Base-by-base conservation (phyloP, 345 rosid genomes). In the Gossypium herbaceum region DNA sequence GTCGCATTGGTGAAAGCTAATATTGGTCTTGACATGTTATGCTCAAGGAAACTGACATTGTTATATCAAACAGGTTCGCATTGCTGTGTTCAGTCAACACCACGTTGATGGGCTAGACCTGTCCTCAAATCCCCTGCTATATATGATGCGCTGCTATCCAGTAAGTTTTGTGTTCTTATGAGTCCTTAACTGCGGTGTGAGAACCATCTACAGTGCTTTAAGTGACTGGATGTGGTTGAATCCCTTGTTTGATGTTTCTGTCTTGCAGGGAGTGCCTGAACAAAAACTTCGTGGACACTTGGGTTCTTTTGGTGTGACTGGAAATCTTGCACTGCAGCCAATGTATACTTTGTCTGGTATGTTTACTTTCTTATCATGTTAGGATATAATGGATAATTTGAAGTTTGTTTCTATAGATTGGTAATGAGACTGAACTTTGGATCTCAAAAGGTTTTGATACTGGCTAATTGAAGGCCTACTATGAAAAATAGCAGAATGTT, bases 71-170 rank as follows among this genome's bases (percentile, higher is more conserved):
- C 90, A 95, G 99, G 99, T 95, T 77, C 91, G 99, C 50, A 89
- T 95, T 76, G 99, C 99, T 77, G 99, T 95, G 77, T 95, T 95
- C 73, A 95, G 91, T 82, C 99, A 95, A 86, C 99, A 95, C 81
- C 99, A 95, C 81, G 98, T 95, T 56, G 99, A 95, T 75, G 99
- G 99, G 58, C 91, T 95, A 59, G 99, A 95, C 81, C 85, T 93
- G 44, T 80, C 99, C 51, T 93, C 98, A 57, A 95, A 92, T 84
- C 99, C 99, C 72, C 99, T 95, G 71, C 76, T 95, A 68, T 95
- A 95, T 79, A 90, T 95, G 98, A 95, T 93, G 99, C 97, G 94
- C 70, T 95, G 99, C 85, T 95, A 84, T 81, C 98, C 98, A 4
- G 99, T 95, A 82, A 86, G 97, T 68, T 78, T 72, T 55, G 27